Evolutionary conservation across 1,284 basidiomycete genomes (phyloP).

Genomic region (Irpex sp.): DNA sequence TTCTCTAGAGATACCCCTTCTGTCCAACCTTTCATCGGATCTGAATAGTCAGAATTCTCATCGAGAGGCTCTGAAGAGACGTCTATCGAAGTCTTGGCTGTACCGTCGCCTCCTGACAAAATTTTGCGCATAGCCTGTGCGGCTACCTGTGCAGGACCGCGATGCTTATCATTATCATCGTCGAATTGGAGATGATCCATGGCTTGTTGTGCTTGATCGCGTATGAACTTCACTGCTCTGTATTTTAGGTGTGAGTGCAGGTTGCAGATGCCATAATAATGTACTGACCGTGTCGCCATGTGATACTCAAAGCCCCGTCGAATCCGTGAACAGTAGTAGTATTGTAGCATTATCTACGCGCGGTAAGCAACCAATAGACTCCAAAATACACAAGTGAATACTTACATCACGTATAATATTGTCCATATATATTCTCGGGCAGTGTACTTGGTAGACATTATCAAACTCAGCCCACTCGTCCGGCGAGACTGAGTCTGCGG

Average conservation of each 20-base stretch:
- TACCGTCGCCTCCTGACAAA: conserved; percentile 40
- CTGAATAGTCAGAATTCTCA: conserved; percentile 23
- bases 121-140: conserved; percentile 60
- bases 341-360: conserved; percentile 75
- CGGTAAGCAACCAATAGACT: neutral
- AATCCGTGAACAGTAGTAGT: conserved; percentile 80
- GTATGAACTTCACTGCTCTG: conserved; percentile 81
- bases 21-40: conserved; percentile 69
- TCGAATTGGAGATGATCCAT: conserved; percentile 29
- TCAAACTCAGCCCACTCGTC: conserved; percentile 82
- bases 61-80: conserved; percentile 19
- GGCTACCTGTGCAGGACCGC: conserved; percentile 45
- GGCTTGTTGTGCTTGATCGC: conserved; percentile 64
- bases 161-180: conserved; percentile 25
- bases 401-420: conserved; percentile 51
- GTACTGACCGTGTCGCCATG: conserved; percentile 74
- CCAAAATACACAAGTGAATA: neutral
- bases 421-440: conserved; percentile 79
- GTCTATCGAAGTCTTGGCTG: conserved; percentile 39
- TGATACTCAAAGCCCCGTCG: conserved; percentile 82
- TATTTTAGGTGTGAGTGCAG: neutral
- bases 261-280: neutral
- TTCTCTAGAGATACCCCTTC: conserved; percentile 62
- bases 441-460: conserved; percentile 89
- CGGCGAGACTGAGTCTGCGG: conserved; percentile 56